Evolutionary conservation across 2,329 filamentous ascomycete species (phyloP).

Genomic region (Chaetothyriales sp.): DNA sequence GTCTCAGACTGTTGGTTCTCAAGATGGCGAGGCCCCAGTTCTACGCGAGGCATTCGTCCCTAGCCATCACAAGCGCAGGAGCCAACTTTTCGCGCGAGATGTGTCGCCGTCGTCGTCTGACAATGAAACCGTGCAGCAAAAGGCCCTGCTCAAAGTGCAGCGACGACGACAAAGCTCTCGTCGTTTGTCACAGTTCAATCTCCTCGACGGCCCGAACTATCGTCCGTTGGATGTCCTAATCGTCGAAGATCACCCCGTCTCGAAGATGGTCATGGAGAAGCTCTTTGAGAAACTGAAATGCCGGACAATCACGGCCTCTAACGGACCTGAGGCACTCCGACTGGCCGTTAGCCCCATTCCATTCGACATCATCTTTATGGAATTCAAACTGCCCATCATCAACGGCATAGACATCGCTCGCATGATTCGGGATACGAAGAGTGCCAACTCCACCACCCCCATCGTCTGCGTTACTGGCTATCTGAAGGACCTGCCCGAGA

Average conservation of each 20-base stretch:
- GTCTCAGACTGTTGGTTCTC: conserved; percentile 85
- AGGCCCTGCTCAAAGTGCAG: conserved; percentile 81
- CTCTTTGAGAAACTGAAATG: conserved; percentile 89
- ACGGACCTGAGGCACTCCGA: conserved; percentile 79
- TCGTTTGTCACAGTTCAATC: conserved; percentile 77
- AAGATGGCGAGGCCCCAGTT: conserved; percentile 57
- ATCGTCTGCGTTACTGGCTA: conserved; percentile 96
- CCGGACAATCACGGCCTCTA: conserved; percentile 80
- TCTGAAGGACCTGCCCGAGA: conserved; percentile 88
- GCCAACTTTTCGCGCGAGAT: conserved; percentile 67
- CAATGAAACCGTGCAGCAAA: conserved; percentile 87
- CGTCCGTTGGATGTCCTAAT: conserved; percentile 86
- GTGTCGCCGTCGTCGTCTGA: conserved; percentile 96
- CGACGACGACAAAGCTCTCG: conserved; percentile 90
- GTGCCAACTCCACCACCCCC: conserved; percentile 83
- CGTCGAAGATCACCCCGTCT: conserved; percentile 95
- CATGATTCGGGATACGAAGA: conserved; percentile 95
- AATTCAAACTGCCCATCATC: conserved; percentile 88
- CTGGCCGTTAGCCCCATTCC: conserved; percentile 96
- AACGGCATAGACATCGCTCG: conserved; percentile 90
- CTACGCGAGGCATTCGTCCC: conserved; percentile 46
- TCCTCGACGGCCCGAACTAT: conserved; percentile 73
- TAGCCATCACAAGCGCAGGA: conserved; percentile 73
- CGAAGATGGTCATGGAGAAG: conserved; percentile 97
- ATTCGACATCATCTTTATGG: conserved; percentile 97